Base-by-base conservation (phyloP, 2,329 filamentous ascomycete genomes). In the Penicillium thymicola region DNA sequence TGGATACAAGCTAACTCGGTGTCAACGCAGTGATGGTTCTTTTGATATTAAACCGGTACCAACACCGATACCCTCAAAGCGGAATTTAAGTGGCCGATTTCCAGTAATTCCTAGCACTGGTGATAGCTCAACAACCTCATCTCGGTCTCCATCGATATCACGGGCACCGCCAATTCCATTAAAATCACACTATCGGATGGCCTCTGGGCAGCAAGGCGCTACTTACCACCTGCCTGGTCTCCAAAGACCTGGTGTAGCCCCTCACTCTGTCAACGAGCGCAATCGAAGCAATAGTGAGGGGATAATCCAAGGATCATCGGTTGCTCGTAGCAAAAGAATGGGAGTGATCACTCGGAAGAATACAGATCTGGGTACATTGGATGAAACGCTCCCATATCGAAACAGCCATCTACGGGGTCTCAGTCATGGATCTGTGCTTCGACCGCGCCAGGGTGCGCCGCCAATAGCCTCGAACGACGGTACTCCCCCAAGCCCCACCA, bases 151-250 rank as follows among this genome's bases (percentile, higher is more conserved):
- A 14, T 85, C 81, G 37, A 75, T 84, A 11, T 78, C 80, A 21
- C 84, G 88, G 34, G 82, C 89, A 28, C 90, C 92, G 3, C 89
- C 89, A 0, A 89, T 96, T 58, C 91, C 91, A 0, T 84, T 84
- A 5, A 84, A 89, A 58, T 94, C 91, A 3, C 92, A 96, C 71
- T 90, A 90, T 64, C 86, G 92, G 30, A 75, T 78, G 54, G 71
- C 75, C 4, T 80, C 77, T 4, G 76, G 75, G 25, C 76, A 66
- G 18, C 63, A 79, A 53, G 67, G 68, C 27, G 60, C 66, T 13
- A 63, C 61, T 23, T 70, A 71, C 37, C 70, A 75, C 36, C 69
- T 68, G 57, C 68, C 74, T 7, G 77, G 83, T 6, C 78, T 85
- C 44, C 85, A 89, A 54, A 81, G 88, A 55, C 89, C 91, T 1